phyloP scores from a whole-genome alignment of 1,139 yeast species.

The Blastobotrys ciferrii region DNA sequence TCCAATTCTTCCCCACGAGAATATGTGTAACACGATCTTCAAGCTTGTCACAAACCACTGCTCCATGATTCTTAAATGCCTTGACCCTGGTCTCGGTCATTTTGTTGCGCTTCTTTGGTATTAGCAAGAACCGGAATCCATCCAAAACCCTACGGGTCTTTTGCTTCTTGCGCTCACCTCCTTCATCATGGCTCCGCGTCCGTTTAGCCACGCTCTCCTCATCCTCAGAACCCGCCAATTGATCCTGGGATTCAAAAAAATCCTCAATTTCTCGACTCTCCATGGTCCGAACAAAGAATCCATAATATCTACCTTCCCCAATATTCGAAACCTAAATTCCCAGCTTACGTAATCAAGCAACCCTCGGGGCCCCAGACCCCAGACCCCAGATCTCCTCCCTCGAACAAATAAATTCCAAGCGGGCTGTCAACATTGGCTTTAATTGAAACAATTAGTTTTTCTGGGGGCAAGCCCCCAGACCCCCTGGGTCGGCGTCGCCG shows the following conservation, averaged over 20 bases:
- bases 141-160: neutral
- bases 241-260: constrained; percentile 1
- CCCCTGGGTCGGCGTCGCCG: no score
- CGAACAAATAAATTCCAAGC: no score
- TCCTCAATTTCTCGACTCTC: neutral
- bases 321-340: neutral
- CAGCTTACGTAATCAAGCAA: neutral
- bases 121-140: constrained; percentile 1
- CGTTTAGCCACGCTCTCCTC: neutral
- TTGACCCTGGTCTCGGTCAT: constrained; percentile 7
- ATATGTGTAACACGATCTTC: constrained; percentile 8
- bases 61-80: constrained; percentile 8
- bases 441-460: no score
- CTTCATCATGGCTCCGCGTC: neutral
- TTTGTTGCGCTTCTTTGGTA: constrained; percentile 1
- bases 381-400: no score
- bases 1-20: constrained; percentile 7
- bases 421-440: no score
- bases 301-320: neutral
- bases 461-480: no score
- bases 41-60: neutral
- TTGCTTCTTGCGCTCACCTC: neutral
- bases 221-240: neutral
- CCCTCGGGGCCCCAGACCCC: no score
- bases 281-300: neutral